These are phyloP conservation scores for Termitomyces sp. DNA, from an alignment of 1,284 basidiomycete species.

Conservation along the genomic window DNA sequence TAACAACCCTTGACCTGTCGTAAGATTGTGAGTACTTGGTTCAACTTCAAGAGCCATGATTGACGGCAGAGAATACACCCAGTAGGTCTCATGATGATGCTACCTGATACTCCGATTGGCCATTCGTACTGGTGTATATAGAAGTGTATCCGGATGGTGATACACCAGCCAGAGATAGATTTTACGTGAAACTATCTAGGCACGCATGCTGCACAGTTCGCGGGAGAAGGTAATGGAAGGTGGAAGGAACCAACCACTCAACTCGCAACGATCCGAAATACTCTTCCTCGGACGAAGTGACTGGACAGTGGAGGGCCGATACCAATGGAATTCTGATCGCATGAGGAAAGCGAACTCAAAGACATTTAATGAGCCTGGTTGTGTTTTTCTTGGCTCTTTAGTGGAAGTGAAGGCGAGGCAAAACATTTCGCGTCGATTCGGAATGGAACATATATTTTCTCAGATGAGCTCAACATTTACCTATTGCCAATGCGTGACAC, in stretches of 20 bases:
- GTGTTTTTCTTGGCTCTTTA: background rate
- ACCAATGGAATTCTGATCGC: background rate
- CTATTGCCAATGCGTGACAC: background rate
- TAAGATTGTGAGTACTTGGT: background rate
- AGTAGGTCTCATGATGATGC: background rate
- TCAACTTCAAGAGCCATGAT: background rate
- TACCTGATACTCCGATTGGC: background rate
- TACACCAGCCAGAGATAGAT: background rate
- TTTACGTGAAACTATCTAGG: background rate
- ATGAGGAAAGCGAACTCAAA: background rate
- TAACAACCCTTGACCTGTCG: background rate
- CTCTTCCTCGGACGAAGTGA: conserved; percentile 8
- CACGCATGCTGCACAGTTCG: conserved; percentile 7
- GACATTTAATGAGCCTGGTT: conserved; percentile 7
- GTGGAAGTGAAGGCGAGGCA: background rate
- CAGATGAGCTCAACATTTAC: background rate
- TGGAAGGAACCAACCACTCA: background rate
- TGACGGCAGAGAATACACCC: background rate
- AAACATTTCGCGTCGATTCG: background rate
- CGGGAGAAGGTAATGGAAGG: conserved; percentile 11
- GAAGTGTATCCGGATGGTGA: background rate
- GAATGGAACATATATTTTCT: background rate
- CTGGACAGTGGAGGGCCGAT: background rate
- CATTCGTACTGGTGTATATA: background rate
- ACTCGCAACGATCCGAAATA: conserved; percentile 5